phyloP scores from a whole-genome alignment of 441 rosid genomes.

The Mallotus japonicus region DNA sequence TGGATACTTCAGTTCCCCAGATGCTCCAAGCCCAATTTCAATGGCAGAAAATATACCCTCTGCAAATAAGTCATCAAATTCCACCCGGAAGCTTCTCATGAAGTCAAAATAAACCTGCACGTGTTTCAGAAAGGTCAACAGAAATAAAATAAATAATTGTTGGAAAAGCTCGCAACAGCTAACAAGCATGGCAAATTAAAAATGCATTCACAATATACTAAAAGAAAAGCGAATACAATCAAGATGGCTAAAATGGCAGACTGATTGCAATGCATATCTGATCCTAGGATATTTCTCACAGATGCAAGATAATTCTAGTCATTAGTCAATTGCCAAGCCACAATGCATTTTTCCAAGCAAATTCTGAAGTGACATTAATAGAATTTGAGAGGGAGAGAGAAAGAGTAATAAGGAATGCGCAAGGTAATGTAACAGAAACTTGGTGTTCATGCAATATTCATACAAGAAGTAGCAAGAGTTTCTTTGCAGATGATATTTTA shows the following conservation, averaged over 20 bases:
- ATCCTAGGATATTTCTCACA: background rate
- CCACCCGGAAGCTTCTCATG: constrained; percentile 96
- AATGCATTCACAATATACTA: background rate
- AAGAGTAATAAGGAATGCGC: background rate
- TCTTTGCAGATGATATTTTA: background rate
- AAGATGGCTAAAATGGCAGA: background rate
- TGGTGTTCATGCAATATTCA: background rate
- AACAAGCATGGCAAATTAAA: background rate
- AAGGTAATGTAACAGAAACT: background rate
- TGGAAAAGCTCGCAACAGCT: background rate
- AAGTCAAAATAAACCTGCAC: constrained; percentile 92
- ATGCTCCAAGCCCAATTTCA: constrained; percentile 92
- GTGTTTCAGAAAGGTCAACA: constrained; percentile 27
- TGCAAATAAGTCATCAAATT: constrained; percentile 73
- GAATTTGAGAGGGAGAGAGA: background rate
- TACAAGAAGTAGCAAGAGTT: background rate
- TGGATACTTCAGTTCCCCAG: constrained; percentile 93
- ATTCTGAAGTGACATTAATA: background rate
- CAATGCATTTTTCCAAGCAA: background rate
- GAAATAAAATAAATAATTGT: background rate
- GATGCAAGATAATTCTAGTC: background rate
- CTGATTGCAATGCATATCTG: background rate
- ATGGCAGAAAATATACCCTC: constrained; percentile 67
- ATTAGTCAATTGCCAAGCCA: background rate
- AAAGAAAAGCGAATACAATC: too few species aligned